Evolutionary conservation across 495 filamentous ascomycete genomes (phyloP).

Genomic region (Penicillium parvum): DNA sequence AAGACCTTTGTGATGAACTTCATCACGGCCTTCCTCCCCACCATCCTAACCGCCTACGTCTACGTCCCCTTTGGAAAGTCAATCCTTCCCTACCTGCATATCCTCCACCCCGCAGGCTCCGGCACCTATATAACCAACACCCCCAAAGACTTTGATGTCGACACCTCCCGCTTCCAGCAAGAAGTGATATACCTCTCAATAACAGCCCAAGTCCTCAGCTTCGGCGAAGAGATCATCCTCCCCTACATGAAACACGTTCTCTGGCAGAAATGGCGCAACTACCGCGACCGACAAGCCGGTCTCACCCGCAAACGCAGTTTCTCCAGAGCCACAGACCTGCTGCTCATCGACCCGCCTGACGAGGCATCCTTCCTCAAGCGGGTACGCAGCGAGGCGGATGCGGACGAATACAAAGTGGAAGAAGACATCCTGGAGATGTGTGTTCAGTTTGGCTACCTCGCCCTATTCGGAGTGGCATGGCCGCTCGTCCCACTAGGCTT

Average conservation of each 20-base stretch:
- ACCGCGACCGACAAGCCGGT: conserved; percentile 18
- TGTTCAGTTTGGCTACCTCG: conserved; percentile 65
- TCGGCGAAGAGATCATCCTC: conserved; percentile 79
- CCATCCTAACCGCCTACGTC: conserved; percentile 90
- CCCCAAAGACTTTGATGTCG: conserved; percentile 60
- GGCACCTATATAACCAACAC: conserved; percentile 19
- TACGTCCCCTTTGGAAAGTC: conserved; percentile 88
- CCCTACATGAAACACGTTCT: conserved; percentile 71
- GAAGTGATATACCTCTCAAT: conserved; percentile 95
- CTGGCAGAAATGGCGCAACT: conserved; percentile 37
- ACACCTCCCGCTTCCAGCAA: conserved; percentile 74
- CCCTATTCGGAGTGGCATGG: conserved; percentile 89
- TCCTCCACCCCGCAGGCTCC: conserved; percentile 52
- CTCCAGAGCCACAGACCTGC: conserved; percentile 26
- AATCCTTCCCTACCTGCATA: conserved; percentile 77
- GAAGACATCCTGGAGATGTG: conserved; percentile 45
- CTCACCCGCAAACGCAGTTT: conserved; percentile 17
- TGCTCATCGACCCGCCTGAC: conserved; percentile 53
- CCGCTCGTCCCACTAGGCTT: conserved; percentile 83
- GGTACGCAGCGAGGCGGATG: conserved; percentile 74
- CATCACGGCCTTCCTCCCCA: conserved; percentile 88
- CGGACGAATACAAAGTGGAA: conserved; percentile 76
- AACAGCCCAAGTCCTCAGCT: conserved; percentile 84
- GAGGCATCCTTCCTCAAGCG: conserved; percentile 72
- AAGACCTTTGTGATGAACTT: conserved; percentile 96